Conservation (phyloP, 257 asterid species). For the Orobanche coerulescens region DNA sequence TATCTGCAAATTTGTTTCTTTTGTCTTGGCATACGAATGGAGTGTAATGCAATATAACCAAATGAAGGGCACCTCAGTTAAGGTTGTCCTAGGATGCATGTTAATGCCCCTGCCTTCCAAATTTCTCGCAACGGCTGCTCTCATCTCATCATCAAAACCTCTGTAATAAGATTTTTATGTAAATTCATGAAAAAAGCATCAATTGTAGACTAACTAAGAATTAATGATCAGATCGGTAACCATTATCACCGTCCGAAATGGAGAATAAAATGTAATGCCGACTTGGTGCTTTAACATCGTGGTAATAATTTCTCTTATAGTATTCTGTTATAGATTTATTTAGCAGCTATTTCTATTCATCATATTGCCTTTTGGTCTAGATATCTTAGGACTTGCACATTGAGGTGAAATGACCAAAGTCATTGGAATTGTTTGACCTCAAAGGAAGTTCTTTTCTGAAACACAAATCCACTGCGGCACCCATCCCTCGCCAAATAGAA, state of each 20-base stretch:
- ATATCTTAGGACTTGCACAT: background rate
- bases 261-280: background rate
- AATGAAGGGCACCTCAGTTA: slow-evolving; percentile 62
- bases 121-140: slow-evolving; percentile 81
- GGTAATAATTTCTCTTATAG: background rate
- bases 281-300: background rate
- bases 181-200: slow-evolving; percentile 4
- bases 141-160: slow-evolving; percentile 97
- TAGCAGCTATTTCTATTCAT: background rate
- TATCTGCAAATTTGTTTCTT: background rate
- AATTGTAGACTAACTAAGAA: background rate
- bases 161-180: slow-evolving; percentile 35
- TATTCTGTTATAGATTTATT: background rate
- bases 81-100: slow-evolving; percentile 65
- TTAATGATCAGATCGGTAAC: background rate
- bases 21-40: background rate
- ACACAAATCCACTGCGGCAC: slow-evolving; percentile 68
- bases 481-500: slow-evolving; percentile 99
- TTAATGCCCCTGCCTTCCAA: slow-evolving; percentile 93
- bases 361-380: background rate
- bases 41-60: background rate
- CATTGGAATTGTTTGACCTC: slow-evolving; percentile 41
- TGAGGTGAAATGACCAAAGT: slow-evolving; percentile 5
- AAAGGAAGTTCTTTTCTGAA: slow-evolving; percentile 95
- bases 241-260: background rate